A percentile compares a stretch with the other conserved stretches of the same genome.
phyloP scores from a whole-genome alignment of 106 monocot genomes.

The Dendrobium officinale region DNA sequence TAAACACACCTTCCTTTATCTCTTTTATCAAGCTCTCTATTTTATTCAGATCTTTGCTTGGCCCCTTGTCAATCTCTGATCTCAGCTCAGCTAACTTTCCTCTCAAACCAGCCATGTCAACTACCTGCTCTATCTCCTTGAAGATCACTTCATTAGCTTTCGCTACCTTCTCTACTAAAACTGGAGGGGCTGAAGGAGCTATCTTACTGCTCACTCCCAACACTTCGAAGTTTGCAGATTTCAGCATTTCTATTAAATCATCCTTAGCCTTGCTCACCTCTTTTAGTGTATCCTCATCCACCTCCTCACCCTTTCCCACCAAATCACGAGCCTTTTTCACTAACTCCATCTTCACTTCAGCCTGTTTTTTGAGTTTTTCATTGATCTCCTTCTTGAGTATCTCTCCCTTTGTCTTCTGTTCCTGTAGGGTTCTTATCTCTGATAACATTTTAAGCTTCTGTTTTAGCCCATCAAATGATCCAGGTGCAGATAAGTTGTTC shows the following conservation, averaged over 20 bases:
- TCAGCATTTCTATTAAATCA: conserved; percentile 43
- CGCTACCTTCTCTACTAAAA: conserved; percentile 33
- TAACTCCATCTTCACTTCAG: conserved; percentile 39
- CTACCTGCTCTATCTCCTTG: conserved; percentile 45
- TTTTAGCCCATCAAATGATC: conserved; percentile 41
- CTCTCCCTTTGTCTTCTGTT: conserved; percentile 40
- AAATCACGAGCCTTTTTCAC: conserved; percentile 39
- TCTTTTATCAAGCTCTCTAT: conserved; percentile 32
- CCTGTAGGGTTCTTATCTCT: conserved; percentile 34
- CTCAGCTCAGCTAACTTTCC: conserved; percentile 47
- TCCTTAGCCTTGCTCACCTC: conserved; percentile 35
- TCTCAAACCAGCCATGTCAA: conserved; percentile 30
- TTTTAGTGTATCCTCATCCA: conserved; percentile 29
- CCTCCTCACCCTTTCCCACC: conserved; percentile 39
- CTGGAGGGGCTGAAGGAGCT: conserved; percentile 25
- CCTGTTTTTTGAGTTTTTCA: conserved; percentile 37
- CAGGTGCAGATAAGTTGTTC: conserved; percentile 31
- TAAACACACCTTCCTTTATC: conserved; percentile 47
- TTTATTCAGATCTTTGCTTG: conserved; percentile 35
- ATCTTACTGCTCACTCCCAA: conserved; percentile 36
- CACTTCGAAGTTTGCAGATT: conserved; percentile 42
- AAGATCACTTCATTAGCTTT: conserved; percentile 32
- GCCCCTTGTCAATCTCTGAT: conserved; percentile 35
- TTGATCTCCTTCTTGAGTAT: conserved; percentile 69
- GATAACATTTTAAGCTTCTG: conserved; percentile 54